A percentile compares a stretch with the other conserved stretches of the same genome.
These are phyloP conservation scores for Centrapalus pauciflorus DNA, from an alignment of 129 eudicot species.

Conservation along the genomic window DNA sequence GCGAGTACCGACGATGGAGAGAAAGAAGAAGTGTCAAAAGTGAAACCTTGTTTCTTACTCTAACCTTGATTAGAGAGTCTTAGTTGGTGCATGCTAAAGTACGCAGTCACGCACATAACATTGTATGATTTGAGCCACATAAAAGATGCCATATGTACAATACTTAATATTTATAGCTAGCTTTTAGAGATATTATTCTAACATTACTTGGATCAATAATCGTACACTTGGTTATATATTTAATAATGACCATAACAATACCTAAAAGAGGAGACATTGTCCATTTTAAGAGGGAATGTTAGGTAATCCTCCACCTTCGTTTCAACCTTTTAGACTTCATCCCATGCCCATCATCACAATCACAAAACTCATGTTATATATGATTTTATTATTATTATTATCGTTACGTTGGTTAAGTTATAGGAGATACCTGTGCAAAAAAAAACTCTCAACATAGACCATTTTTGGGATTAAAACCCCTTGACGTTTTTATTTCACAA, in stretches of 20 bases:
- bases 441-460: no score
- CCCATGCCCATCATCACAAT: neutral
- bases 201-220: conserved; percentile 33
- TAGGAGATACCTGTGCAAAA: no score
- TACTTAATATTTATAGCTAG: conserved; percentile 5
- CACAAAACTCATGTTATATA: conserved; percentile 8
- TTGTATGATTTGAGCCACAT: conserved; percentile 16
- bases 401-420: no score
- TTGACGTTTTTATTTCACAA: no score
- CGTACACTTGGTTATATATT: conserved; percentile 20
- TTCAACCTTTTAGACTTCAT: conserved; percentile 19
- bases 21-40: neutral
- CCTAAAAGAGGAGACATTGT: conserved; percentile 34
- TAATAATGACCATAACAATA: conserved; percentile 18
- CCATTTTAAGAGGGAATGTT: conserved; percentile 40
- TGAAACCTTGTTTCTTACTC: neutral
- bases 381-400: neutral
- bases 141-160: conserved; percentile 11
- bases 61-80: conserved; percentile 7
- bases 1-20: neutral
- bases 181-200: conserved; percentile 19
- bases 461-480: no score
- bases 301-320: conserved; percentile 38
- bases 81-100: conserved; percentile 23
- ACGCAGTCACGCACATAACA: conserved; percentile 13